These are phyloP conservation scores for Fusarium clavum DNA, from an alignment of 2,329 filamentous ascomycete genomes.

Conservation along the genomic window DNA sequence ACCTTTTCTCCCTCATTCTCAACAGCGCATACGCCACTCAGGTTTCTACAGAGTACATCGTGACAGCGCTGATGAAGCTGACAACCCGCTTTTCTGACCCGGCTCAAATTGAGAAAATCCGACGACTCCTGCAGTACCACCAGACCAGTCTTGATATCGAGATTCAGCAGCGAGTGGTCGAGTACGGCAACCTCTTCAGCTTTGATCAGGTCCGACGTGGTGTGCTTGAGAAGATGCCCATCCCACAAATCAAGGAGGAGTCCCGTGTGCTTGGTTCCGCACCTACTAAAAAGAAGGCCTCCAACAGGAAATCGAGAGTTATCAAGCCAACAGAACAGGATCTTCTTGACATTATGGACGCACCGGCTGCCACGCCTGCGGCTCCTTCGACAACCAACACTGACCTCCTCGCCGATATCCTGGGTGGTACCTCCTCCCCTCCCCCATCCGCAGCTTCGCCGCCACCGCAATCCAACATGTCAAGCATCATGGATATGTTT, in stretches of 20 bases:
- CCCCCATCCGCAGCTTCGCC: conserved; percentile 55
- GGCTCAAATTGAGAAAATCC: conserved; percentile 86
- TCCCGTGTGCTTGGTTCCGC: conserved; percentile 90
- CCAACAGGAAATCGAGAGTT: conserved; percentile 80
- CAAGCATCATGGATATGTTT: conserved; percentile 94
- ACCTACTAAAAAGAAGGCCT: conserved; percentile 73
- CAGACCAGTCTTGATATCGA: conserved; percentile 93
- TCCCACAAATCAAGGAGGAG: conserved; percentile 96
- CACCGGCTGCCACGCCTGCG: conserved; percentile 65
- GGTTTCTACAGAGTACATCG: conserved; percentile 93
- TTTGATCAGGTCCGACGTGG: conserved; percentile 89
- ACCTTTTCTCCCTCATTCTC: conserved; percentile 90
- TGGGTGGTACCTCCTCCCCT: conserved; percentile 75
- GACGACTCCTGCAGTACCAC: conserved; percentile 79
- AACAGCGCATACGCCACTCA: conserved; percentile 95
- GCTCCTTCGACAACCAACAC: conserved; percentile 75
- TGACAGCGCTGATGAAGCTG: conserved; percentile 94
- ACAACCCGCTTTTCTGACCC: conserved; percentile 87
- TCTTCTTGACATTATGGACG: conserved; percentile 90
- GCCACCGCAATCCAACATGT: conserved; percentile 67
- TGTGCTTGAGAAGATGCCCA: conserved; percentile 97
- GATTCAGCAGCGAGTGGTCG: conserved; percentile 94
- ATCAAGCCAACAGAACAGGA: conserved; percentile 91
- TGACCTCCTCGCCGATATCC: conserved; percentile 90
- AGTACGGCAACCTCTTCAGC: conserved; percentile 94